phyloP scores from a whole-genome alignment of 208 protist species.

The Kentomonas sorsogonicus region DNA sequence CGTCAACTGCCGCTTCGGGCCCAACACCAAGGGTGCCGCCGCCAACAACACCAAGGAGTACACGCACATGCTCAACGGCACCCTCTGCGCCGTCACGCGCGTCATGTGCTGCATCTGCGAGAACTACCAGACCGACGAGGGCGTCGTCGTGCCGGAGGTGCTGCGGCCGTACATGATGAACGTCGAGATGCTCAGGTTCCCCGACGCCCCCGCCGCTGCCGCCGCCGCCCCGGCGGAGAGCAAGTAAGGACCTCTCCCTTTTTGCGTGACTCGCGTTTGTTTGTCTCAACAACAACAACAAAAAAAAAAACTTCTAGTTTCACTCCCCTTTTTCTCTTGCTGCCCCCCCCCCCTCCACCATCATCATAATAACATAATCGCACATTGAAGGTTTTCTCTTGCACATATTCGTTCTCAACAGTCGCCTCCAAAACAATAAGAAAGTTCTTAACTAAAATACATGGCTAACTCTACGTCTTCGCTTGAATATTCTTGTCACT shows the following conservation, averaged over 20 bases:
- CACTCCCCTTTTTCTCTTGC: not conserved
- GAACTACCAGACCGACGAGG: constrained; percentile 98
- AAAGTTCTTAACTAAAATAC: too few species aligned
- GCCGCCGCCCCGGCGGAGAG: constrained; percentile 21
- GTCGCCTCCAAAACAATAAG: too few species aligned
- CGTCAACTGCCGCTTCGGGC: constrained; percentile 87
- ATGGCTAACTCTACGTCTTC: too few species aligned
- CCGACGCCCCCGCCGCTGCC: constrained; percentile 21
- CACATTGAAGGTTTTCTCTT: too few species aligned
- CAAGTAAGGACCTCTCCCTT: too few species aligned
- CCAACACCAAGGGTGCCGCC: constrained; percentile 63
- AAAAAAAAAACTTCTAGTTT: not conserved
- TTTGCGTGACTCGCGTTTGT: too few species aligned
- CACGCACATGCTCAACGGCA: constrained; percentile 99
- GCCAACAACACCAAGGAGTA: constrained; percentile 93
- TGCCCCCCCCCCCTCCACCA: not conserved
- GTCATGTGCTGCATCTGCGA: constrained; percentile 99
- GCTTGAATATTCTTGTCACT: too few species aligned
- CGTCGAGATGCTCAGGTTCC: constrained; percentile 72
- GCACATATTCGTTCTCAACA: too few species aligned
- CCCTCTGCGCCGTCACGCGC: constrained; percentile 96
- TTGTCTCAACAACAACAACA: too few species aligned
- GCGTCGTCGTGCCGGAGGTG: constrained; percentile 91
- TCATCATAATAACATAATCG: too few species aligned
- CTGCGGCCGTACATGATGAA: constrained; percentile 90